Evolutionary conservation across 768 basidiomycete genomes (phyloP).

Genomic region (Gautieria morchelliformis): DNA sequence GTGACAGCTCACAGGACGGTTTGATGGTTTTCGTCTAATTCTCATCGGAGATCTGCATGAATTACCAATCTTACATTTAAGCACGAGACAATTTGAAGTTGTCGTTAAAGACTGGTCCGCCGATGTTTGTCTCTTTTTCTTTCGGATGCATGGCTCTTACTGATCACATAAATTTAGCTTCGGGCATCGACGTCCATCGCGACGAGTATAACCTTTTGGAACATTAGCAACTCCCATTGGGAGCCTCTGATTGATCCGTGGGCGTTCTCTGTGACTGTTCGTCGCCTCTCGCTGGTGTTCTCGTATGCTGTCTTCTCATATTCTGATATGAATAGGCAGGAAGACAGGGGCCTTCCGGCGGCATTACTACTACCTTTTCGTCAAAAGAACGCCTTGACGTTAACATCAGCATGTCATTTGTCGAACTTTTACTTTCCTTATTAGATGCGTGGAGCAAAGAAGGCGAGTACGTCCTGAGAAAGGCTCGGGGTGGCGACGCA

Average conservation of each 20-base stretch:
- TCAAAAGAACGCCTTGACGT: constrained; percentile 82
- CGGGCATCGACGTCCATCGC: constrained; percentile 76
- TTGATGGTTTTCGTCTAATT: constrained; percentile 88
- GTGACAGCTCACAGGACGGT: constrained; percentile 64
- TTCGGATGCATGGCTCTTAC: background rate
- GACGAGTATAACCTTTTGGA: constrained; percentile 90
- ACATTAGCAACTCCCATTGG: constrained; percentile 95
- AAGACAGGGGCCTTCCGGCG: constrained; percentile 40
- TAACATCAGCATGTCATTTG: constrained; percentile 85
- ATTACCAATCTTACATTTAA: constrained; percentile 85
- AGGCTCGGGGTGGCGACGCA: constrained; percentile 78
- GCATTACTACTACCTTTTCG: constrained; percentile 49
- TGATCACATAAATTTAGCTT: constrained; percentile 39
- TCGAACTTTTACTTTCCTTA: constrained; percentile 72
- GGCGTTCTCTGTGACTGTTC: constrained; percentile 70
- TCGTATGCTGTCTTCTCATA: background rate
- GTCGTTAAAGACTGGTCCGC: constrained; percentile 91
- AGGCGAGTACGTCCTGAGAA: constrained; percentile 59
- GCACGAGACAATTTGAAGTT: constrained; percentile 74
- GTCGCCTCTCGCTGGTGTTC: constrained; percentile 7
- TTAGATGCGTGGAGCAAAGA: constrained; percentile 68
- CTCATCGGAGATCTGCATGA: constrained; percentile 94
- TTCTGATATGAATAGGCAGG: constrained; percentile 32
- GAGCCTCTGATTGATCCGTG: constrained; percentile 97
- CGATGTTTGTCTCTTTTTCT: constrained; percentile 41